Conservation (phyloP, 177 flowering plant genomes). For the Vitis hybrid region DNA sequence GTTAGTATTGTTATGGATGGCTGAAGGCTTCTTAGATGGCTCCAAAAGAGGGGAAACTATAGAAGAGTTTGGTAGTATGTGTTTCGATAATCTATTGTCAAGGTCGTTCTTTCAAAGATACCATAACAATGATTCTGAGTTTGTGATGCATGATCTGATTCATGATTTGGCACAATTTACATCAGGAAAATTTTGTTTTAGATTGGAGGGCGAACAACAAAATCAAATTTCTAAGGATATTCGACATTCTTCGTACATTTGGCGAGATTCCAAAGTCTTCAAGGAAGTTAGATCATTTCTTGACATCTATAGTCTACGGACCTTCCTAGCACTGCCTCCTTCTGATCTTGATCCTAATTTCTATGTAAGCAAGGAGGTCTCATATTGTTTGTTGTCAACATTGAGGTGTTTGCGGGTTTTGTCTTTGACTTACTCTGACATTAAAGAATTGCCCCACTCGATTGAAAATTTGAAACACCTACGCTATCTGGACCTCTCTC, state of each 20-base stretch:
- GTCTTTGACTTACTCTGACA: background rate
- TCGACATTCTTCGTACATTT: slow-evolving; percentile 24
- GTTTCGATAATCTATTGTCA: slow-evolving; percentile 21
- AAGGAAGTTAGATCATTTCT: slow-evolving; percentile 5
- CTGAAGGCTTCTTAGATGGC: slow-evolving; percentile 25
- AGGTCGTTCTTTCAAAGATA: slow-evolving; percentile 30
- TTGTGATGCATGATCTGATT: slow-evolving; percentile 43
- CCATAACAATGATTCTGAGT: background rate
- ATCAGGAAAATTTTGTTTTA: slow-evolving; percentile 19
- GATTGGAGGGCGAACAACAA: background rate
- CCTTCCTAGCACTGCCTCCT: slow-evolving; percentile 15
- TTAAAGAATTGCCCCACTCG: slow-evolving; percentile 16
- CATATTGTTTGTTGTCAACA: slow-evolving; percentile 5
- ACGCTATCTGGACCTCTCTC: slow-evolving; percentile 33
- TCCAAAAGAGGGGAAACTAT: background rate
- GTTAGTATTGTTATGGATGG: slow-evolving; percentile 38
- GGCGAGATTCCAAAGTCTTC: background rate
- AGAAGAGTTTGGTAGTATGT: slow-evolving; percentile 30
- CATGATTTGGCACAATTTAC: slow-evolving; percentile 33
- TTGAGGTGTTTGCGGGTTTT: slow-evolving; percentile 20
- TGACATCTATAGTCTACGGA: slow-evolving; percentile 16
- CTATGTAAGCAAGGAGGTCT: background rate
- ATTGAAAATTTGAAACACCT: slow-evolving; percentile 31
- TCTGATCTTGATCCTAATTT: rapidly evolving
- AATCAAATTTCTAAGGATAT: background rate